Base-by-base conservation (phyloP, 352 stramenopile genomes). In the Globisporangium middletonii region DNA sequence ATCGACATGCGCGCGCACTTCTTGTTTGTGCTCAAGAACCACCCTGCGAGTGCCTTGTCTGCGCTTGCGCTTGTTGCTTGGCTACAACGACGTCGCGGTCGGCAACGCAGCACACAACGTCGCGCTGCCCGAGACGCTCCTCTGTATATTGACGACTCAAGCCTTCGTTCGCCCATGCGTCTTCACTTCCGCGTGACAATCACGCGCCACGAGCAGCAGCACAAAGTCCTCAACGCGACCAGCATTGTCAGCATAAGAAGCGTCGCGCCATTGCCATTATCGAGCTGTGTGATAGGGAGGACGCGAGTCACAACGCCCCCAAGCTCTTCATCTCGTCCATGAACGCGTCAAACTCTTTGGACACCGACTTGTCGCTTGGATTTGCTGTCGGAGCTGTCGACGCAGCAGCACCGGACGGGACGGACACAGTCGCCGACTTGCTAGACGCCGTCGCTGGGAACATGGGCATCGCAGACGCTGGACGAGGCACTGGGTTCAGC, bases 331-430 rank as follows among this genome's bases (percentile, higher is more conserved):
- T 75, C 52, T 90, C 77, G n/a, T 86, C 69, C 69, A 90, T 87
- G 65, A 90, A 90, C 18, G 72, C 64, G 41, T 88, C 77, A 37
- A 84, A 88, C 49, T 87, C 75, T 33, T 72, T 80, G 0, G 77
- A 81, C 9, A 76, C 68, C 3, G 75, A 80, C 1, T 16, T 55
- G 4, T 45, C 27, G 37, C 53, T 27, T 45, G 35, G 9, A 1
- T n/a, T 30, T 46, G 12, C 15, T 56, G 37, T 9, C 55, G 30
- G 2, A 38, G 51, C 35, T 50, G 5, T 5, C 6, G 27, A 18
- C 41, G 15, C 23, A 6, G 59, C n/a, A 38, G 48, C n/a, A 19
- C 30, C 30, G 30, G 30, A 4, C 23, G 23, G 23, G 30, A 8
- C 7, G 3, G 30, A 35, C 3, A 35, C 30, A 35, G 30, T 35